Base-by-base conservation (phyloP, 2,329 filamentous ascomycete genomes). In the Neoscytalidium dimidiatum region DNA sequence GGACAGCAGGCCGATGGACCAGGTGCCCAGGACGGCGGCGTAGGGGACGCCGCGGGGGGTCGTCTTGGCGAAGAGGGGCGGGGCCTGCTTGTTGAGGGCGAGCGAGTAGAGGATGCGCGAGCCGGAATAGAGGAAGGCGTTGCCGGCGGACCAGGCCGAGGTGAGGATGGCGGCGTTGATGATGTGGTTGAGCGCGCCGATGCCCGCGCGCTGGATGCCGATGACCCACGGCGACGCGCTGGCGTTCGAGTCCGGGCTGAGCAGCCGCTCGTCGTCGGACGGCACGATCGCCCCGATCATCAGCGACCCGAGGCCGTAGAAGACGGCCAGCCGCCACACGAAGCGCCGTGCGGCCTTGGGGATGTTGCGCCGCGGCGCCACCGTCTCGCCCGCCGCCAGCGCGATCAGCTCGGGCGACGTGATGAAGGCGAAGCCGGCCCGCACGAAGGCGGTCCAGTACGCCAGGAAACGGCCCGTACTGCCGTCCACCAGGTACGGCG, bases 271-370 rank as follows among this genome's bases (percentile, higher is more conserved):
- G 62, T 86, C 82, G 21, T 82, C 77, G 61, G 80, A 83, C 1
- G 83, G 78, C 5, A 88, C 85, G 6, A 87, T 74, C 70, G 88
- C 79, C 19, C 86, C 86, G 13, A 88, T 84, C 8, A 84, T 77
- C 13, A 88, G 73, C 1, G 85, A 79, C 60, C 77, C 77, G 19
- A 82, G 68, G 63, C 80, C 69, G 70, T 80, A 78, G 68, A 81
- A 81, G 31, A 80, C 65, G 4, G 89, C 89, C 33, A 94, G 80
- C 29, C 92, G 88, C 76, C 91, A 93, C 75, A 94, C 93, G 1
- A 94, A 90, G 56, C 89, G 87, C 66, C 92, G 92, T 77, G 88
- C 93, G 1, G 91, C 91, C 43, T 85, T 87, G 0, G 91, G 91
- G 76, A 95, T 86, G 19, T 61, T 61, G 41, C 29, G 68, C 56